Conservation (phyloP, 805 yeast genomes). For the Yamadazyma nakazawae region DNA sequence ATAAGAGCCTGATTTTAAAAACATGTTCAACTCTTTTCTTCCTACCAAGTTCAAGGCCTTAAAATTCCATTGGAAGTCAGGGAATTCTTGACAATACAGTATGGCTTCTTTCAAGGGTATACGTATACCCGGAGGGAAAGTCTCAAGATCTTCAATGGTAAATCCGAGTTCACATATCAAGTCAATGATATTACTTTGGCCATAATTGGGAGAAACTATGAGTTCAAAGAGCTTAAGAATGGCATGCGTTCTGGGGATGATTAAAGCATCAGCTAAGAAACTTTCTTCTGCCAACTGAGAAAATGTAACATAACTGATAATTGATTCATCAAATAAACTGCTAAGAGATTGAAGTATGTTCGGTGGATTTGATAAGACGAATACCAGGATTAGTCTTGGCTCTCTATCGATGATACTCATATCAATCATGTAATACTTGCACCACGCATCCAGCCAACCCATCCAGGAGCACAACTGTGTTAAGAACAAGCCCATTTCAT, state of each 20-base stretch:
- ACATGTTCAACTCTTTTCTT: conserved; percentile 56
- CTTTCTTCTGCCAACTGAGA: conserved; percentile 65
- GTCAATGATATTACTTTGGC: conserved; percentile 53
- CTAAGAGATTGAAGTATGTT: conserved; percentile 54
- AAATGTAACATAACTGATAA: conserved; percentile 58
- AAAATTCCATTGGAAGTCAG: conserved; percentile 46
- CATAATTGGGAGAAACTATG: conserved; percentile 51
- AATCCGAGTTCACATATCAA: conserved; percentile 60
- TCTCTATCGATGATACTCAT: conserved; percentile 31
- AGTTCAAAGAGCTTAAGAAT: conserved; percentile 61
- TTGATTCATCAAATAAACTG: conserved; percentile 42
- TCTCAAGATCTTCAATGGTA: conserved; percentile 50
- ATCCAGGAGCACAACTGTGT: conserved; percentile 61
- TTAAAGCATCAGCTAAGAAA: conserved; percentile 52
- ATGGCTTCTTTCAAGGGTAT: conserved; percentile 65
- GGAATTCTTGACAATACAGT: conserved; percentile 48
- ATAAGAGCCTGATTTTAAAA: conserved; percentile 16
- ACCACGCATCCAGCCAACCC: conserved; percentile 75
- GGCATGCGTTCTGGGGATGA: conserved; percentile 66
- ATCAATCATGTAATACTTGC: conserved; percentile 47
- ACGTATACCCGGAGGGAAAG: conserved; percentile 70
- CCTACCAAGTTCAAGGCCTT: conserved; percentile 57
- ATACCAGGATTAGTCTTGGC: conserved; percentile 40
- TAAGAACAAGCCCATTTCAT: conserved; percentile 51
- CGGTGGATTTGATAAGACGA: conserved; percentile 57